Percentiles rank a stretch among this genome's conserved stretches.
phyloP scores from a whole-genome alignment of 495 filamentous ascomycete species.

The Hyaloscypha variabilis region DNA sequence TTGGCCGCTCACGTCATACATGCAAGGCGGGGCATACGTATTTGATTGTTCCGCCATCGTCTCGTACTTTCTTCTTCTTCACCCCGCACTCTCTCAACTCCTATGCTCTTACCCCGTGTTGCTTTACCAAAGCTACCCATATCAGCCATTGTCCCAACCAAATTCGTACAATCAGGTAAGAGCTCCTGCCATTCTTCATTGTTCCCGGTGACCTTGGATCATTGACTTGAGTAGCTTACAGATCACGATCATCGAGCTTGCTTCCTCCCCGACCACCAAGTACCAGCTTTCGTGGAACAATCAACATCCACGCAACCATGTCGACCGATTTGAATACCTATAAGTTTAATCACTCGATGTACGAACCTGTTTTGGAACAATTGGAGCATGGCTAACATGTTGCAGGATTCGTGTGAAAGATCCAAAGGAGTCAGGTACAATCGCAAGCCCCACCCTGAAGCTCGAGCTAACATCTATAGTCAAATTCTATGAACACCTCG shows the following conservation, averaged over 20 bases:
- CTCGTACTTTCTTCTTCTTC: neutral
- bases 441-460: neutral
- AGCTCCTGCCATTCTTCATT: neutral
- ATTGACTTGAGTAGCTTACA: neutral
- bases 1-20: neutral
- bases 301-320: slow-evolving; percentile 56
- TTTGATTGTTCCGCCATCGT: neutral
- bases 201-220: neutral
- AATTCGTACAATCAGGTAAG: neutral
- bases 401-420: slow-evolving; percentile 92
- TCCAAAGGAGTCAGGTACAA: slow-evolving; percentile 73
- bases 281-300: neutral
- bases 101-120: neutral
- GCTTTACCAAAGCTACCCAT: neutral
- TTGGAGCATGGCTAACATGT: slow-evolving; percentile 23
- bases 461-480: slow-evolving; percentile 44
- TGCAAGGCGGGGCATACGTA: neutral
- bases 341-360: slow-evolving; percentile 85
- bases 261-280: neutral
- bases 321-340: slow-evolving; percentile 77
- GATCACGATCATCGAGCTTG: neutral
- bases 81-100: neutral
- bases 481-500: slow-evolving; percentile 94
- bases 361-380: slow-evolving; percentile 35
- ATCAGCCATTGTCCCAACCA: neutral